Conservation (phyloP, 2,329 filamentous ascomycete genomes). For the Fonsecaea erecta region DNA sequence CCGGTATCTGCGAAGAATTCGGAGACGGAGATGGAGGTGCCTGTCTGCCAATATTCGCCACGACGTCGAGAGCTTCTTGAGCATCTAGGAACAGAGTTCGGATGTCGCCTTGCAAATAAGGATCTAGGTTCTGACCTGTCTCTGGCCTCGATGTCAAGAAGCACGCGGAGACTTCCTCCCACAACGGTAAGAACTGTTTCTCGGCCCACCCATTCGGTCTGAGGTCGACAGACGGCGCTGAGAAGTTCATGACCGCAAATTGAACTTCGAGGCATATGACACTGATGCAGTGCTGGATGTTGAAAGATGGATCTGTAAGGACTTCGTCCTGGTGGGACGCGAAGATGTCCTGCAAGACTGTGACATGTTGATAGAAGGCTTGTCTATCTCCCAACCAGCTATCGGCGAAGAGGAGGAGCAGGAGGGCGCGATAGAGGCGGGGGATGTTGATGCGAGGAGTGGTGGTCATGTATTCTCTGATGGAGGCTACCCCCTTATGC, state of each 20-base stretch:
- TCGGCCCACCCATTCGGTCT: constrained; percentile 9
- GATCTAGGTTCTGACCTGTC: constrained; percentile 6
- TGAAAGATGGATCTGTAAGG: constrained; percentile 8
- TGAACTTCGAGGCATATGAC: constrained; percentile 18
- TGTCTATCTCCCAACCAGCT: constrained; percentile 8
- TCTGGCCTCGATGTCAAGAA: neutral
- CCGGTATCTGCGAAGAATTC: neutral
- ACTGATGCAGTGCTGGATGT: constrained; percentile 15
- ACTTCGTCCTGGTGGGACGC: constrained; percentile 5
- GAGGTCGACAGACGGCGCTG: constrained; percentile 7
- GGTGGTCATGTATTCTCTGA: constrained; percentile 15
- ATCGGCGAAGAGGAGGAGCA: constrained; percentile 19
- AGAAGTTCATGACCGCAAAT: constrained; percentile 9
- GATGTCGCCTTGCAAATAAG: constrained; percentile 3
- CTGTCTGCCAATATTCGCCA: neutral
- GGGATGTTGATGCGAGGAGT: constrained; percentile 1
- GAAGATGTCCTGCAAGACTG: constrained; percentile 12
- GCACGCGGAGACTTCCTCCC: neutral
- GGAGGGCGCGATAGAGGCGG: constrained; percentile 17
- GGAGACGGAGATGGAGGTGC: too few relatives aligned
- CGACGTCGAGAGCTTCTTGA: neutral
- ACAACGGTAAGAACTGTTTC: constrained; percentile 3
- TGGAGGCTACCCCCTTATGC: neutral
- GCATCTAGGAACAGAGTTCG: constrained; percentile 3
- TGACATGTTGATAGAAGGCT: constrained; percentile 8